Percentiles rank a stretch among this genome's conserved stretches.
These are phyloP conservation scores for Porogramme epimiltina DNA, from an alignment of 1,284 basidiomycete genomes.

Conservation along the genomic window DNA sequence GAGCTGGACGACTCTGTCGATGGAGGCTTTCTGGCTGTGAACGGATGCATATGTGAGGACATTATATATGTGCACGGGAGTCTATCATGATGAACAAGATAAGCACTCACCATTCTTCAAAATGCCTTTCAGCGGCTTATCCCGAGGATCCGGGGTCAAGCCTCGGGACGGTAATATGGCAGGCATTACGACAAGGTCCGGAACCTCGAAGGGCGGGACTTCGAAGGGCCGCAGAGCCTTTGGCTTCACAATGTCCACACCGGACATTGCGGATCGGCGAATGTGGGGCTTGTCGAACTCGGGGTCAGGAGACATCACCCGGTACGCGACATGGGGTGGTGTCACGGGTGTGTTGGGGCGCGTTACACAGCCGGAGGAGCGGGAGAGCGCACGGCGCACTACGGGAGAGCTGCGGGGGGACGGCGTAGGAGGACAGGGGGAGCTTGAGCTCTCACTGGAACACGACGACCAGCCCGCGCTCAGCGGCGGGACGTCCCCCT, in stretches of 20 bases:
- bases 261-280: slow-evolving; percentile 16
- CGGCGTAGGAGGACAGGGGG: slow-evolving; percentile 15
- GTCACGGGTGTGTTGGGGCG: slow-evolving; percentile 2
- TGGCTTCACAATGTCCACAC: slow-evolving; percentile 9
- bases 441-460: slow-evolving; percentile 26
- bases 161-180: too few relatives aligned
- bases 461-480: slow-evolving; percentile 22
- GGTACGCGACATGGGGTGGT: slow-evolving; percentile 3
- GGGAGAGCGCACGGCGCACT: not conserved
- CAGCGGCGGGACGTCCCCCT: slow-evolving; percentile 17
- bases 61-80: slow-evolving; percentile 1
- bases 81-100: not conserved
- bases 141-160: too few relatives aligned
- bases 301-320: slow-evolving; percentile 10
- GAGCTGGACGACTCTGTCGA: not conserved
- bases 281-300: slow-evolving; percentile 10
- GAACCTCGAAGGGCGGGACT: slow-evolving; percentile 6
- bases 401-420: not conserved
- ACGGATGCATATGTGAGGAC: not conserved
- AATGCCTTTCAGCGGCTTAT: slow-evolving; percentile 25
- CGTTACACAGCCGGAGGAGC: slow-evolving; percentile 9
- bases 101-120: slow-evolving; percentile 25
- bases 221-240: slow-evolving; percentile 16
- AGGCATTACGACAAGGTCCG: too few relatives aligned
- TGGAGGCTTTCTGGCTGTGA: not conserved